Evolutionary conservation across 345 rosid species (phyloP), one percentile per base, ranked within the genome.

Genomic region (Linum trigynum): DNA sequence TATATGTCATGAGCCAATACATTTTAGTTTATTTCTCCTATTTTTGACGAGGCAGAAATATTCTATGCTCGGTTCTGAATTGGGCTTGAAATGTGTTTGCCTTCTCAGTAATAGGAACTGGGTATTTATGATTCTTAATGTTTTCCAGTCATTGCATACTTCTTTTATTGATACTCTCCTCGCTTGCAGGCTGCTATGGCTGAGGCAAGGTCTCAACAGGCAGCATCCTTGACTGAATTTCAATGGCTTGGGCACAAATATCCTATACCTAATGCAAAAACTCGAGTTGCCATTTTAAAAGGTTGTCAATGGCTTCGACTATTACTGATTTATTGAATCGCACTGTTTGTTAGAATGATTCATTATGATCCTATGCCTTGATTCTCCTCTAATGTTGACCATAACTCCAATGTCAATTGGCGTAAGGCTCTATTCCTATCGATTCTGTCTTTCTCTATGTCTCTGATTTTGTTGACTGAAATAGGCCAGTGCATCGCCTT

Each of bases 161-260:
- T 7, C 11, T 23, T 50, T 16, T 41, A n/a, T 39, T 57, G 38
- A 14, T 37, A 5, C 17, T 57, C 15, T 36, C 42, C 53, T 69
- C 62, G 32, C 71, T 73, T 65, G 68, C 77, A 95, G 99, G 99
- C 92, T 76, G 99, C 78, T 67, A 86, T 91, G 92, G 92, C 92
- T 15, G 99, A 91, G 81, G 99, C 95, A 64, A 91, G 97, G 80
- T 84, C 96, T 65, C 96, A 95, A 70, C 99, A 95, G 74, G 97
- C 97, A 62, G 95, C 96, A 69, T 91, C 97, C 14, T 74, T 95
- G 81, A 95, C 96, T 8, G 97, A 95, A 84, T 86, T 95, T 69
- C 80, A 79, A 55, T 95, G 97, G 97, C 96, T 95, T 77, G 99
- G 97, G 63, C 85, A 89, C 78, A 85, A 77, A 72, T 91, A 82